Percentiles rank a stretch among this genome's conserved stretches.
phyloP scores from a whole-genome alignment of 176 grass and related monocot genomes.

The Pharus latifolius region DNA sequence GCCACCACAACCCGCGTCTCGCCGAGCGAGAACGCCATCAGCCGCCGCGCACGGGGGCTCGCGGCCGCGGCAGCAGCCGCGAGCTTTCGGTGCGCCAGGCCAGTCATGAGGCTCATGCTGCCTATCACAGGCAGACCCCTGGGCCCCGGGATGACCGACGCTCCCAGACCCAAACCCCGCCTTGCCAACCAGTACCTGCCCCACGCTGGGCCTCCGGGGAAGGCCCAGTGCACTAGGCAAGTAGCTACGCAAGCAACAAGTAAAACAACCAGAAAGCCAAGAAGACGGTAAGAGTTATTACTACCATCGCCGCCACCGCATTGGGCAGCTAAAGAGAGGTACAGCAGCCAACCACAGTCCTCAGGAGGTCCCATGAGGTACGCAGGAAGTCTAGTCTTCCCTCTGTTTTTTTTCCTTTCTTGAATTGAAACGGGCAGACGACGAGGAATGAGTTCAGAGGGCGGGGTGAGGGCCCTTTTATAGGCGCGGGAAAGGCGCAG shows the following conservation, averaged over 20 bases:
- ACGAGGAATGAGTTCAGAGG: not conserved
- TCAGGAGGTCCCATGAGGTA: constrained; percentile 16
- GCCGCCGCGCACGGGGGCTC: not conserved
- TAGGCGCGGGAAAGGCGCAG: constrained; percentile 11
- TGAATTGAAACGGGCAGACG: not conserved
- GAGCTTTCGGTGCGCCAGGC: constrained; percentile 75
- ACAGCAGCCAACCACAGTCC: constrained; percentile 43
- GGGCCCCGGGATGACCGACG: constrained; percentile 18
- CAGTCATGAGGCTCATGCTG: constrained; percentile 84
- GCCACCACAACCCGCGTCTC: constrained; percentile 54
- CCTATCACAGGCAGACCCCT: constrained; percentile 66
- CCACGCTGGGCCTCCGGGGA: constrained; percentile 68
- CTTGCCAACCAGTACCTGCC: constrained; percentile 42
- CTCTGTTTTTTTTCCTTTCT: not conserved
- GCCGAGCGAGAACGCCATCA: constrained; percentile 84
- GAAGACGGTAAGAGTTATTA: constrained; percentile 16
- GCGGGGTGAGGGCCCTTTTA: constrained; percentile 17
- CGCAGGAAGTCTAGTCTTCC: not conserved
- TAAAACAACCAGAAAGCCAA: not conserved
- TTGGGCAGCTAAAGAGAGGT: constrained; percentile 45
- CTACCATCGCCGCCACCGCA: constrained; percentile 15
- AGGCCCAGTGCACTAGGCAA: constrained; percentile 52
- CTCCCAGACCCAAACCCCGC: not conserved
- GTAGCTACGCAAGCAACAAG: not conserved
- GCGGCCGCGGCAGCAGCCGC: constrained; percentile 28